These are phyloP conservation scores for Apiospora pterosperma DNA, from an alignment of 2,329 filamentous ascomycete species.

Conservation along the genomic window DNA sequence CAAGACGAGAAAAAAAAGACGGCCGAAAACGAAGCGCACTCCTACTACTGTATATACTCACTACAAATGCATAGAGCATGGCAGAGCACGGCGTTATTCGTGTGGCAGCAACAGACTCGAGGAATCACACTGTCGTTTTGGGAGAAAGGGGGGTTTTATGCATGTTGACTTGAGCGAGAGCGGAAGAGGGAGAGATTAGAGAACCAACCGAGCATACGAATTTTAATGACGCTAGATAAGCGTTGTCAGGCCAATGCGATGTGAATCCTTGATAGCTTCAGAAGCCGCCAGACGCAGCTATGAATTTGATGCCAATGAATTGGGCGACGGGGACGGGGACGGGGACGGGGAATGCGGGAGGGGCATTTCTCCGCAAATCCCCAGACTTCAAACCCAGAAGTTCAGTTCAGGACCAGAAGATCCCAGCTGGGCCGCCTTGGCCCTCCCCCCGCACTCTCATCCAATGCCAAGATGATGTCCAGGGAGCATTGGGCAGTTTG, in stretches of 20 bases:
- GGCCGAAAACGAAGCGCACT: background rate
- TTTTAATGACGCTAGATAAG: background rate
- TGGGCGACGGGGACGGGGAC: background rate
- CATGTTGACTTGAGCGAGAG: background rate
- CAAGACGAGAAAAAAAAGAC: background rate
- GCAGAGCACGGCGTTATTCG: background rate
- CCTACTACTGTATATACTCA: background rate
- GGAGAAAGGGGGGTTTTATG: background rate
- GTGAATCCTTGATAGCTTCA: background rate
- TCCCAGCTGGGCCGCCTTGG: too few species aligned
- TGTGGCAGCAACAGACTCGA: background rate
- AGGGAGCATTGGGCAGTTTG: background rate
- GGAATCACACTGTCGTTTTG: background rate
- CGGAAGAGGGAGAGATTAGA: background rate
- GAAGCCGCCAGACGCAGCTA: too few species aligned
- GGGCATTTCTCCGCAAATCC: conserved; percentile 1
- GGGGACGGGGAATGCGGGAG: background rate
- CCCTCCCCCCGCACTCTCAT: background rate
- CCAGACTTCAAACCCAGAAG: background rate
- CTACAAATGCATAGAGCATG: background rate
- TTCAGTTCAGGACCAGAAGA: background rate
- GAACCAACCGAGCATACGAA: background rate
- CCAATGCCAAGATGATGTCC: background rate
- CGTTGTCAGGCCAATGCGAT: background rate
- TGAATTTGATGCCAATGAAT: background rate